Conservation (phyloP, 179 eudicot genomes). For the Spergularia azorica region DNA sequence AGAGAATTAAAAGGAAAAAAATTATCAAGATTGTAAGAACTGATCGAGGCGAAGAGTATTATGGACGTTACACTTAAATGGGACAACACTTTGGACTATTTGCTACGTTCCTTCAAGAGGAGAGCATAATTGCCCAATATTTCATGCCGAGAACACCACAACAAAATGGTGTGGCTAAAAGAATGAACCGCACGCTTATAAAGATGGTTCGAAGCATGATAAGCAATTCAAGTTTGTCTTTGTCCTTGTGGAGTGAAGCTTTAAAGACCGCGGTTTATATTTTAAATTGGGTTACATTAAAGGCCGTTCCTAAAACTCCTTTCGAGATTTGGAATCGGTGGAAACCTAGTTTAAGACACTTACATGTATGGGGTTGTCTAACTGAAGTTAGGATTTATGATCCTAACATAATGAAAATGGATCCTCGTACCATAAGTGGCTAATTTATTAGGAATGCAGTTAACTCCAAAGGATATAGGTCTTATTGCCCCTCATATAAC, state of each 20-base stretch:
- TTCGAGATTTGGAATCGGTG: slow-evolving; percentile 25
- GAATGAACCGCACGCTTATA: not conserved
- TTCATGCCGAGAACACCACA: too few species aligned
- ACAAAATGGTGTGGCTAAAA: too few species aligned
- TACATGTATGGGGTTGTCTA: slow-evolving; percentile 23
- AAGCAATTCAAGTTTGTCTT: not conserved
- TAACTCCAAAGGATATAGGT: not conserved
- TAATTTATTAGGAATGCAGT: slow-evolving; percentile 11
- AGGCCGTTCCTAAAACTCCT: slow-evolving; percentile 13
- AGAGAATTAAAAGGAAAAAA: slow-evolving; percentile 14
- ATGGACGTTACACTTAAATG: slow-evolving; percentile 6
- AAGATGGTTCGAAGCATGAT: slow-evolving; percentile 19
- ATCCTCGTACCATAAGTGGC: slow-evolving; percentile 18
- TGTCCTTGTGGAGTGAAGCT: slow-evolving; percentile 21
- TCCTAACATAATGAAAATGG: slow-evolving; percentile 21
- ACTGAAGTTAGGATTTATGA: slow-evolving; percentile 19
- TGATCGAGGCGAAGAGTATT: slow-evolving; percentile 19
- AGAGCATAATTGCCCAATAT: too few species aligned
- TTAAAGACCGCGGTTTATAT: slow-evolving; percentile 2
- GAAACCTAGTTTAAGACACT: slow-evolving; percentile 20
- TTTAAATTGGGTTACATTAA: slow-evolving; percentile 15
- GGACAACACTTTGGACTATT: slow-evolving; percentile 5
- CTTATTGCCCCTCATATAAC: not conserved
- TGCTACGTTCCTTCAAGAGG: too few species aligned
- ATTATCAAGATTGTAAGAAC: not conserved